phyloP scores from a whole-genome alignment of 2,329 filamentous ascomycete species.

The Ophiostoma novo-ulmi region DNA sequence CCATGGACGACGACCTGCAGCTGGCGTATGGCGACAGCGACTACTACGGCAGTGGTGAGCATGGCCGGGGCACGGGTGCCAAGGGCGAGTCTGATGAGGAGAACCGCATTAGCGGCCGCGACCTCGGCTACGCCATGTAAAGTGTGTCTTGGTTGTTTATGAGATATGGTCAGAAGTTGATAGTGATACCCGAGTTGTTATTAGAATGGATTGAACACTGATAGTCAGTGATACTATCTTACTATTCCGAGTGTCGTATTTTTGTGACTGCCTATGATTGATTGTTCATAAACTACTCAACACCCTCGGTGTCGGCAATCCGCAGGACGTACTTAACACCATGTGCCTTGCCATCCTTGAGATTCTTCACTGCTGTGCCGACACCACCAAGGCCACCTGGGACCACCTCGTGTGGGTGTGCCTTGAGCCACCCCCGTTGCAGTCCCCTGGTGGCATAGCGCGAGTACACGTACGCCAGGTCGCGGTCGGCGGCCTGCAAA shows the following conservation, averaged over 20 bases:
- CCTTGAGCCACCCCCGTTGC: conserved; percentile 45
- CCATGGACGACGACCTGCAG: conserved; percentile 52
- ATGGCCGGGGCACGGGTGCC: background rate
- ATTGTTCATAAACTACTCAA: background rate
- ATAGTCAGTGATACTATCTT: background rate
- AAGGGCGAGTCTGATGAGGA: conserved; percentile 11
- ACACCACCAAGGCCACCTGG: conserved; percentile 51
- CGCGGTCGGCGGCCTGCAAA: conserved; percentile 27
- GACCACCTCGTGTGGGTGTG: conserved; percentile 49
- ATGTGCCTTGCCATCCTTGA: conserved; percentile 56
- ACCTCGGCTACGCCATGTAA: background rate
- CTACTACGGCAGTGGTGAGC: conserved; percentile 3
- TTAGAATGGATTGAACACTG: background rate
- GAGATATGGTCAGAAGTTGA: background rate
- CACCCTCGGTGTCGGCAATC: conserved; percentile 27
- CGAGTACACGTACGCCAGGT: conserved; percentile 38
- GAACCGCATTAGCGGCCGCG: background rate
- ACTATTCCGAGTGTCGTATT: background rate
- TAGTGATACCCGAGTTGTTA: background rate
- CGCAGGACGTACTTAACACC: conserved; percentile 57
- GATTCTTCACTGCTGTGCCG: conserved; percentile 47
- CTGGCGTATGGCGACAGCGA: conserved; percentile 41
- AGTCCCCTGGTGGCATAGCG: conserved; percentile 39
- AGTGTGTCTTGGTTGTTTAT: background rate
- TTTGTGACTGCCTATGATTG: background rate